phyloP scores from a whole-genome alignment of 129 eudicot genomes.

The Artemisia tridentata region DNA sequence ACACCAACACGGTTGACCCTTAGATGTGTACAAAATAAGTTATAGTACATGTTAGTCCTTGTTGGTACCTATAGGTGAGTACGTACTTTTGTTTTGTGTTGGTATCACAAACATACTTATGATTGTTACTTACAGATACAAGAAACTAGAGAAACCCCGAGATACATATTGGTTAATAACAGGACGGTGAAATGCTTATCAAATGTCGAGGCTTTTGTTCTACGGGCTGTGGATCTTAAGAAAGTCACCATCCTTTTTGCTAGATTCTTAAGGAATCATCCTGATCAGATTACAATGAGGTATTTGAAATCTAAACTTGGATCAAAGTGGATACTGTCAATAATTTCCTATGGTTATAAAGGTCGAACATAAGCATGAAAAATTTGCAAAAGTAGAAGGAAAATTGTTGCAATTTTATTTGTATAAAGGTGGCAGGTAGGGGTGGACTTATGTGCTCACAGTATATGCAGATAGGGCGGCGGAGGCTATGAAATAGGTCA shows the following conservation, averaged over 20 bases:
- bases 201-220: constrained; percentile 71
- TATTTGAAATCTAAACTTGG: constrained; percentile 12
- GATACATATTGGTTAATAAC: constrained; percentile 47
- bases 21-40: not conserved
- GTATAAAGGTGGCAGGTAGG: no score
- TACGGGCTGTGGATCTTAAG: constrained; percentile 69
- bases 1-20: not conserved
- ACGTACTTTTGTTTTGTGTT: not conserved
- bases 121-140: constrained; percentile 39
- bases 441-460: no score
- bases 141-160: constrained; percentile 38
- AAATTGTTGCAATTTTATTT: no score
- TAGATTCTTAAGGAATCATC: constrained; percentile 57
- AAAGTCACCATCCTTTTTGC: constrained; percentile 67
- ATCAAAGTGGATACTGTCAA: no score
- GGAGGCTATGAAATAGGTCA: no score
- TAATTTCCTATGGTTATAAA: no score
- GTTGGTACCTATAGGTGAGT: not conserved
- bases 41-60: not conserved
- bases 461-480: no score
- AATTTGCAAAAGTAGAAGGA: no score
- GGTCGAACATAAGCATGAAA: no score
- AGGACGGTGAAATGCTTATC: constrained; percentile 58
- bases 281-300: constrained; percentile 76
- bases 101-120: not conserved